Evolutionary conservation across 306 rosid genomes (phyloP), one percentile per base, ranked within the genome.

Genomic region (Casuarina glauca): DNA sequence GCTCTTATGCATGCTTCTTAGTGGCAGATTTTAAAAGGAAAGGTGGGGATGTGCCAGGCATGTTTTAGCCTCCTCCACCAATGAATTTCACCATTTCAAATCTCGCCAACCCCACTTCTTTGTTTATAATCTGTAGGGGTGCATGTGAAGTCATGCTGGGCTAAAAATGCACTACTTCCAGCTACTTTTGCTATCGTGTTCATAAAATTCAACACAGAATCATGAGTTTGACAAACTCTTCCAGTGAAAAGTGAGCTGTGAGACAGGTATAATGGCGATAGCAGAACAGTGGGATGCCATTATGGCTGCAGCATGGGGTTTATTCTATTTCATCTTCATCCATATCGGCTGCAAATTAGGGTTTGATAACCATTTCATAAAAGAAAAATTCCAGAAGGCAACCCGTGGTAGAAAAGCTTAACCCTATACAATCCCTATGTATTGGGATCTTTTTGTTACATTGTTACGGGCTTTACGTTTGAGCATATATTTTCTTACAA

Each of bases 11-110:
- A 61, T 82, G 71, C 75, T 54, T 17, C 58, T 57, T 74, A 13
- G 19, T 45, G 70, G 68, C 80, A 55, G 76, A 11, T 83, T 61
- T 46, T 60, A 75, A 7, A 48, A 4, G 15, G 77, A 79, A 72
- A 71, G 66, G 70, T 76, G 69, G 26, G 73, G 86, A 79, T 80
- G 88, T 77, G 86, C 61, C 5, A 68, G 74, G 78, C 88, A 82
- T 80, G 86, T 72, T 78, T 79, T 49, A 49, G 49, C 74, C 69
- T 80, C 60, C 6, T 69, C 79, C 78, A 39, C 88, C 86, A 76
- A 78, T 76, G 72, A 20, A 39, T 64, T 70, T 84, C 70, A 16
- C 74, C 66, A 32, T 45, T 80, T 64, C 48, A 83, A 74, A 75
- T 72, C 72, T 78, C 43, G 55, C 70, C 43, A 68, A 50, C 55